A percentile compares a stretch with the other conserved stretches of the same genome.
Conservation (phyloP, 2,329 filamentous ascomycete genomes). For the Immersiporthe knoxdaviesiana region DNA sequence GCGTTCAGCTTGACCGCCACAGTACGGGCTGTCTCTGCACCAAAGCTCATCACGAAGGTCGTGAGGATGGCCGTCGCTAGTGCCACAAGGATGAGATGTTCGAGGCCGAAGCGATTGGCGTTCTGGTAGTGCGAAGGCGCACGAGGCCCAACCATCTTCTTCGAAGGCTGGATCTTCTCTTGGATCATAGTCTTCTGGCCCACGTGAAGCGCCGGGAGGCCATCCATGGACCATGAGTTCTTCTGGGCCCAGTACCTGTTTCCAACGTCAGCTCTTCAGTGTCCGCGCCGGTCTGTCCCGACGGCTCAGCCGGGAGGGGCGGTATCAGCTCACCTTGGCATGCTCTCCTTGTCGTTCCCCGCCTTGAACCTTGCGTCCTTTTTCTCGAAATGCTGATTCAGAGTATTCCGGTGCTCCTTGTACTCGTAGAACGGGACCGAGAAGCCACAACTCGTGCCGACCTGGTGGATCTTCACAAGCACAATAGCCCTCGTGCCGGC, state of each 20-base stretch:
- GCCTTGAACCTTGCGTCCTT: conserved; percentile 38
- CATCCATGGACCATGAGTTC: conserved; percentile 46
- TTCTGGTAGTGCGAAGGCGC: conserved; percentile 32
- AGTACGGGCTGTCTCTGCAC: conserved; percentile 21
- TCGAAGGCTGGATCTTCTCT: conserved; percentile 40
- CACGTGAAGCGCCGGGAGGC: conserved; percentile 42
- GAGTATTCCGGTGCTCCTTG: conserved; percentile 40
- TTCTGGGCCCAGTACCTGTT: conserved; percentile 46
- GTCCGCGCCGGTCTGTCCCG: background rate
- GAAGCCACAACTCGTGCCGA: conserved; percentile 45
- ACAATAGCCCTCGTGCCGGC: conserved; percentile 43
- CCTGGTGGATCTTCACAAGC: conserved; percentile 44
- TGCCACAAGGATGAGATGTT: conserved; percentile 24
- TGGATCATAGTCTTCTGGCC: conserved; percentile 38
- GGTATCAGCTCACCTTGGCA: conserved; percentile 36
- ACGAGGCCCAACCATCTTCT: conserved; percentile 45
- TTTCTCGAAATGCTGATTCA: conserved; percentile 40
- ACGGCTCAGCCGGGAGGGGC: background rate
- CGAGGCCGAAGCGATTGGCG: conserved; percentile 13
- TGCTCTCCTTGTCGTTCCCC: conserved; percentile 42
- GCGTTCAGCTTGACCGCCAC: conserved; percentile 19
- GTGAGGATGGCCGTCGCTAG: conserved; percentile 22
- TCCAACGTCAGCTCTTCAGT: background rate
- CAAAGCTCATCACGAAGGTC: conserved; percentile 15
- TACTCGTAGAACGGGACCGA: conserved; percentile 46